These are phyloP conservation scores for Mortierella polycephala DNA, from an alignment of 371 early-diverging fungal species.

Conservation along the genomic window DNA sequence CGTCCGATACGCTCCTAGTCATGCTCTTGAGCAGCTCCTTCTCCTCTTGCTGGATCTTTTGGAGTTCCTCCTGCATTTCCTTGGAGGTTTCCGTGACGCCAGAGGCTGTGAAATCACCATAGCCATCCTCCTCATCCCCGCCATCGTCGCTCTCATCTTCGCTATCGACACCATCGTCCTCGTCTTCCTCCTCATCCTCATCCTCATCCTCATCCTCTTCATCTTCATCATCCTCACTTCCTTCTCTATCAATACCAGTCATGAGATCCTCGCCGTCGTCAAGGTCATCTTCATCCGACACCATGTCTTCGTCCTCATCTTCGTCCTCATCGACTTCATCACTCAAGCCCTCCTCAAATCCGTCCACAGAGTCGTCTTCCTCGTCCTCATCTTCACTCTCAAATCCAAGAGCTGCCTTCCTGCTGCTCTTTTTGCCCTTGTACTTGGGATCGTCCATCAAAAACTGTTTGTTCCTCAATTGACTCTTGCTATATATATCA, in stretches of 20 bases:
- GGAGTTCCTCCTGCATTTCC: conserved; percentile 74
- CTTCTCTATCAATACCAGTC: conserved; percentile 35
- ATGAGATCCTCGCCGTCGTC: conserved; percentile 56
- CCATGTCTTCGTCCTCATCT: conserved; percentile 60
- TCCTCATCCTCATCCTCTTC: conserved; percentile 37
- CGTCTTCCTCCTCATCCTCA: conserved; percentile 42
- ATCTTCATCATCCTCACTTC: conserved; percentile 57
- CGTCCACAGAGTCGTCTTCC: conserved; percentile 46
- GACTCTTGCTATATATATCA: conserved; percentile 62
- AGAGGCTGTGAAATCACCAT: conserved; percentile 23
- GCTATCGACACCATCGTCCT: conserved; percentile 30
- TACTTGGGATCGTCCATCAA: conserved; percentile 83
- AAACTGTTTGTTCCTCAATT: conserved; percentile 70
- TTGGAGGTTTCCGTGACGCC: conserved; percentile 38
- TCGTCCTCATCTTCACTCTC: conserved; percentile 59
- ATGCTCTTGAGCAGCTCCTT: conserved; percentile 58
- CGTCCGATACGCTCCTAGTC: conserved; percentile 71
- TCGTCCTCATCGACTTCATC: conserved; percentile 15
- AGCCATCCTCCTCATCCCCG: conserved; percentile 52
- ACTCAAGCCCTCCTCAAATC: conserved; percentile 21
- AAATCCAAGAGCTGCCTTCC: conserved; percentile 68
- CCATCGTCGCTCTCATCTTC: conserved; percentile 39
- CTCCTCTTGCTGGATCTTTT: conserved; percentile 84
- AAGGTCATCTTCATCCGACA: conserved; percentile 41
- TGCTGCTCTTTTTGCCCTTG: conserved; percentile 73